A percentile compares a stretch with the other conserved stretches of the same genome.
Evolutionary conservation across 129 eudicot species (phyloP).

Genomic region (Lactuca saligna): DNA sequence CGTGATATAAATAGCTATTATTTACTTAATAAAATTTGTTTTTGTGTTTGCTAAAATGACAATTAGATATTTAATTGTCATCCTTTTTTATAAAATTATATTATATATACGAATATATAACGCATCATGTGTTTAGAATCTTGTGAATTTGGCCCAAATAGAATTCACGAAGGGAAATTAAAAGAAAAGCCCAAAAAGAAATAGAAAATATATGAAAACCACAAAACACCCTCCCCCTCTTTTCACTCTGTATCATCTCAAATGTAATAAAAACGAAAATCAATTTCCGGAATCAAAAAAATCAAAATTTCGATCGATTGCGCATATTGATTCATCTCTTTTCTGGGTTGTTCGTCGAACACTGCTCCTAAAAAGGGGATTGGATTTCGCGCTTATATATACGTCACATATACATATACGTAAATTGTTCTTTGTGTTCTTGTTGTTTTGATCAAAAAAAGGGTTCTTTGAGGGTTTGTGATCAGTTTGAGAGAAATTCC

Average conservation of each 20-base stretch:
- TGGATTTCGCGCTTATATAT: conserved; percentile 19
- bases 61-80: too few species aligned
- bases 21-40: too few species aligned
- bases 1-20: too few species aligned
- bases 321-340: conserved; percentile 24
- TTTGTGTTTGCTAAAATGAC: too few species aligned
- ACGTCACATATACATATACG: conserved; percentile 9
- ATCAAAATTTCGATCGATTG: conserved; percentile 19
- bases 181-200: conserved; percentile 12
- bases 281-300: conserved; percentile 20
- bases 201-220: conserved; percentile 19
- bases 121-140: too few species aligned
- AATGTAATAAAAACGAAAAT: conserved; percentile 17
- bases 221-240: conserved; percentile 22
- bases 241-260: conserved; percentile 18
- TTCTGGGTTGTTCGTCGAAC: conserved; percentile 8
- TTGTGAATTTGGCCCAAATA: conserved; percentile 15
- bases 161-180: not conserved
- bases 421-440: conserved; percentile 14
- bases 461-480: conserved; percentile 46
- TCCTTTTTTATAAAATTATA: too few species aligned
- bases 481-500: conserved; percentile 32
- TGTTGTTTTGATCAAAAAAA: conserved; percentile 36
- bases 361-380: conserved; percentile 6
- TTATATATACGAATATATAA: too few species aligned